Evolutionary conservation across 352 stramenopile species (phyloP).

Genomic region (Phytopythium cucurbitacearum): DNA sequence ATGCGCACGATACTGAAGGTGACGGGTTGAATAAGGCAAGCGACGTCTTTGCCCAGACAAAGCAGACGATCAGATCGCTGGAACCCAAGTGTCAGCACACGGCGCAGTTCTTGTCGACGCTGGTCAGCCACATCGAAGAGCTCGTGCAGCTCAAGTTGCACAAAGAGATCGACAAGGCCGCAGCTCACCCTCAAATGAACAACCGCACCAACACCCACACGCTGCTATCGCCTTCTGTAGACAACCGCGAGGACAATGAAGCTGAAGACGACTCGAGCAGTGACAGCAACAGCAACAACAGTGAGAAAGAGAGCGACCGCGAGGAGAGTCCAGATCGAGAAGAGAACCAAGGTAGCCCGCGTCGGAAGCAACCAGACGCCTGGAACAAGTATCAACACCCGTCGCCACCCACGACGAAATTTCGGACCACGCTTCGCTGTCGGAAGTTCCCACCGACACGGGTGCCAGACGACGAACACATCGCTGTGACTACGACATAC

Average conservation of each 20-base stretch:
- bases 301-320: neutral
- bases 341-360: conserved; percentile 1
- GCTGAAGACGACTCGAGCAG: neutral
- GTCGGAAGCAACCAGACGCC: too few relatives aligned
- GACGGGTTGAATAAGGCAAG: neutral
- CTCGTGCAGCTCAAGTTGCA: conserved; percentile 17
- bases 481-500: conserved; percentile 22
- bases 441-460: conserved; percentile 37
- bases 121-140: conserved; percentile 7
- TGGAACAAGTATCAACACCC: too few relatives aligned
- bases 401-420: conserved; percentile 5
- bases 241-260: neutral
- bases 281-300: neutral
- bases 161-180: conserved; percentile 2
- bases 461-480: conserved; percentile 21
- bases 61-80: conserved; percentile 1
- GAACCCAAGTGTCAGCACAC: conserved; percentile 10
- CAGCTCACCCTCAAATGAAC: too few relatives aligned
- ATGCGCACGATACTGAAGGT: neutral
- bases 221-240: neutral
- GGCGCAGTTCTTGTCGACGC: conserved; percentile 13
- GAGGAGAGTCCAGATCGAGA: neutral
- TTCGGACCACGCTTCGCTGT: conserved; percentile 30
- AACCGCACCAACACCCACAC: too few relatives aligned
- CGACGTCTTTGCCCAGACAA: conserved; percentile 11